phyloP scores from a whole-genome alignment of 148 eudicot species.

The Chenopodium formosanum region DNA sequence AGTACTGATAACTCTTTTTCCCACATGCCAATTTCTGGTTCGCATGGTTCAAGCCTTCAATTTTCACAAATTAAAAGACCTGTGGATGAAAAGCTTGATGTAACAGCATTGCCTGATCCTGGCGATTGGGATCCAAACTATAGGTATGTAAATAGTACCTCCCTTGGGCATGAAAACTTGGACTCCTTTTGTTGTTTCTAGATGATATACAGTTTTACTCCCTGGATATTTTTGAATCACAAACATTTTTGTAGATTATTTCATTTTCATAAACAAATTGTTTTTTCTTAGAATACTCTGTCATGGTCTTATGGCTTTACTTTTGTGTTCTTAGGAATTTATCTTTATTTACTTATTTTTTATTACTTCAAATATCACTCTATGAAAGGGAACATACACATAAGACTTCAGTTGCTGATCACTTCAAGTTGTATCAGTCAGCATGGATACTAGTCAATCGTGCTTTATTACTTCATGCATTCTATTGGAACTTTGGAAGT shows the following conservation, averaged over 20 bases:
- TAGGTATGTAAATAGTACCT: constrained; percentile 51
- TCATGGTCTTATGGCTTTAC: not conserved
- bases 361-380: not conserved
- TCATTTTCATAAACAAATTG: not conserved
- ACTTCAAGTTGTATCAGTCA: not conserved
- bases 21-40: constrained; percentile 31
- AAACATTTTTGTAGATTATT: not conserved
- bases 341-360: not conserved
- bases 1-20: constrained; percentile 40
- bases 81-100: constrained; percentile 51
- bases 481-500: not conserved
- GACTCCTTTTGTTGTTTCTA: not conserved
- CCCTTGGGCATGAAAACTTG: not conserved
- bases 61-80: constrained; percentile 35
- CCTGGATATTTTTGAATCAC: not conserved
- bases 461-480: not conserved
- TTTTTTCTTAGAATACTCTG: not conserved
- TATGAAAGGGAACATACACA: not conserved
- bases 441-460: not conserved
- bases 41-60: constrained; percentile 37
- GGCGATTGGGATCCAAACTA: constrained; percentile 99
- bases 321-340: not conserved
- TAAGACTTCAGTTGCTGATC: not conserved
- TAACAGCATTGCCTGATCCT: constrained; percentile 69
- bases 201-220: not conserved